These are phyloP conservation scores for Sphagnurus paluster DNA, from an alignment of 1,284 basidiomycete species.

Conservation along the genomic window DNA sequence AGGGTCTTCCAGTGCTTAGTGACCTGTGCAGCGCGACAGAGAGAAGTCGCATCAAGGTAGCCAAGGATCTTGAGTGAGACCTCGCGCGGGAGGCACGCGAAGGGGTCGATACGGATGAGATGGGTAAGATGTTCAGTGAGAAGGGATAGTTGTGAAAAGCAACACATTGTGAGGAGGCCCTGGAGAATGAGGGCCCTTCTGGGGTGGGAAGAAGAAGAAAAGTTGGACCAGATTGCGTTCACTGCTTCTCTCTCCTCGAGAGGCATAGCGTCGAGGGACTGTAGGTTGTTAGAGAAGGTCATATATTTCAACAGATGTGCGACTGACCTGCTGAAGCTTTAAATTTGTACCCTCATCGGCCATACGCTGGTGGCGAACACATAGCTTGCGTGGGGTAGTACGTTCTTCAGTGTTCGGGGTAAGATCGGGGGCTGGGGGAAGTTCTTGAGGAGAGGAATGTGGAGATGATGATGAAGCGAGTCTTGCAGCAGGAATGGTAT, in stretches of 20 bases:
- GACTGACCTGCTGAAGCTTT: slow-evolving; percentile 87
- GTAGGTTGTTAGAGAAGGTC: slow-evolving; percentile 3
- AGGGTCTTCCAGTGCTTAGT: slow-evolving; percentile 83
- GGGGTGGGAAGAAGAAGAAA: slow-evolving; percentile 91
- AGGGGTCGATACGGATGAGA: slow-evolving; percentile 95
- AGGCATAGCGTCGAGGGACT: slow-evolving; percentile 95
- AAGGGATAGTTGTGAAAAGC: slow-evolving; percentile 97
- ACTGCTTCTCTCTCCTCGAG: slow-evolving; percentile 87
- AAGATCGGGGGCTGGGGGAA: slow-evolving; percentile 20
- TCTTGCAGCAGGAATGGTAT: slow-evolving; percentile 68
- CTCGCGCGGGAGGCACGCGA: slow-evolving; percentile 89
- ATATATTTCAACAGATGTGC: background rate
- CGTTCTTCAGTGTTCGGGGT: slow-evolving; percentile 17
- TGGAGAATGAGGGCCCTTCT: slow-evolving; percentile 93
- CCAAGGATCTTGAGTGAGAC: slow-evolving; percentile 88
- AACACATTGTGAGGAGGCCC: slow-evolving; percentile 99
- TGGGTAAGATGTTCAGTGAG: slow-evolving; percentile 90
- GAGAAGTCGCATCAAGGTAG: slow-evolving; percentile 92
- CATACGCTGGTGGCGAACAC: slow-evolving; percentile 93
- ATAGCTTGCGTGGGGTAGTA: slow-evolving; percentile 61
- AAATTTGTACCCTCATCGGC: slow-evolving; percentile 94
- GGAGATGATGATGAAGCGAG: too few relatives aligned
- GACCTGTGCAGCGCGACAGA: slow-evolving; percentile 96
- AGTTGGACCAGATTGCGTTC: slow-evolving; percentile 94
- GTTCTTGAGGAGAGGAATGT: slow-evolving; percentile 13